Evolutionary conservation across 2,329 filamentous ascomycete species (phyloP).

Genomic region (Cladosporium halotolerans): DNA sequence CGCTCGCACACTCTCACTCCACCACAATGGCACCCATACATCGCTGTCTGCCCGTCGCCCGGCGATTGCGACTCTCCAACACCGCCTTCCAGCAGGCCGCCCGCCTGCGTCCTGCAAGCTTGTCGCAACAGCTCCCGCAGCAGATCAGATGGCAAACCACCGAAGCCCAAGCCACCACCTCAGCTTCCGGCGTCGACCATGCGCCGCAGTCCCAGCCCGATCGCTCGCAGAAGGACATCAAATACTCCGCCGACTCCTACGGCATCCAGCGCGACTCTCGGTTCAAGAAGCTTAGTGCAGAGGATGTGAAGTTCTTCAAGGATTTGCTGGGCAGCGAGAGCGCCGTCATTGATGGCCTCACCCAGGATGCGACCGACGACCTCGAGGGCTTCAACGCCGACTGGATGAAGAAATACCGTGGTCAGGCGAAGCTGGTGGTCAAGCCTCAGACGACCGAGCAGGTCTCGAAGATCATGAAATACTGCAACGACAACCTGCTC

Average conservation of each 20-base stretch:
- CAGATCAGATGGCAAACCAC: constrained; percentile 27
- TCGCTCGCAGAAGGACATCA: constrained; percentile 43
- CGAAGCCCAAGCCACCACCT: constrained; percentile 24
- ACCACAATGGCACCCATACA: constrained; percentile 9
- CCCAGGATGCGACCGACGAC: constrained; percentile 66
- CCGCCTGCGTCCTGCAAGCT: constrained; percentile 19
- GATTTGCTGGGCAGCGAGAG: constrained; percentile 70
- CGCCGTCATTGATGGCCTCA: constrained; percentile 79
- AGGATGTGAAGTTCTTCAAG: constrained; percentile 80
- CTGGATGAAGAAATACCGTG: constrained; percentile 98
- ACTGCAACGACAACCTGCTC: constrained; percentile 89
- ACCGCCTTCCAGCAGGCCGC: constrained; percentile 24
- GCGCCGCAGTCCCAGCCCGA: constrained; percentile 22
- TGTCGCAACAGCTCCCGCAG: constrained; percentile 9
- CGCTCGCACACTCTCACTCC: background rate
- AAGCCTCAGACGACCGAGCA: constrained; percentile 80
- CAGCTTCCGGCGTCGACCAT: constrained; percentile 26
- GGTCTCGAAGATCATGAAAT: constrained; percentile 82
- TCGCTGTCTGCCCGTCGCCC: constrained; percentile 21
- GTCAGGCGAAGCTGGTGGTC: constrained; percentile 78
- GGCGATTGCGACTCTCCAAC: constrained; percentile 29
- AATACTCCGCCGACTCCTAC: constrained; percentile 80
- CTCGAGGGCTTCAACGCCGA: constrained; percentile 90
- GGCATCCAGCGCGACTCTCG: constrained; percentile 70
- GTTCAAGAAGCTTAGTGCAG: constrained; percentile 65